Evolutionary conservation across 2,329 filamentous ascomycete genomes (phyloP), one percentile per base, ranked within the genome.

Genomic region (Aspergillaceae sp.): DNA sequence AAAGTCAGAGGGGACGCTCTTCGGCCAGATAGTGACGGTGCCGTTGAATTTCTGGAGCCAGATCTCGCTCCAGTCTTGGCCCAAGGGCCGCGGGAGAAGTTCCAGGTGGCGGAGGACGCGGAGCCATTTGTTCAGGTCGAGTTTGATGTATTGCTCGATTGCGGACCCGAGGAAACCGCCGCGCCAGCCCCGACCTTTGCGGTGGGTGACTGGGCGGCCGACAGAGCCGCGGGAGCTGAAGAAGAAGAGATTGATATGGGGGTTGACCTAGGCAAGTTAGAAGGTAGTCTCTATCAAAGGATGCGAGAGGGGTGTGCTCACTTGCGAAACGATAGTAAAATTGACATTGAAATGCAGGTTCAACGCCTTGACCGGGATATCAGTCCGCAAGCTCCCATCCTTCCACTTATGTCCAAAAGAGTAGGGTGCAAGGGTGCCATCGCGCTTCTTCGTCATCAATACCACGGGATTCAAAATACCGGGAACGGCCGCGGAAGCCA

Each of bases 321-420:
- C 66, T 59, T 83, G 79, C 5, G 77, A 81, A 43, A 85, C 92
- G 53, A 98, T 90, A 53, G 87, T 91, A 67, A 97, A 98, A 64
- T 94, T 96, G 65, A 97, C 92, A 65, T 97, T 97, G 74, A 98
- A 98, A 62, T 97, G 88, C 1, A 95, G 76, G 64, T 98, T 97
- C 43, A 98, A 76, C 1, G 90, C 86, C 67, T 91, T 92, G 60
- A 98, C 80, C 0, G 92, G 92, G 29, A 98, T 96, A 60, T 98
- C 92, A 1, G 92, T 98, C 34, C 92, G 80, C 45, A 98, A 71
- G 56, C 86, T 92, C 44, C 92, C 92, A 64, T 98, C 92, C 68
- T 98, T 98, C 92, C 92, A 98, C 70, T 97, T 97, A 73, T 97
- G 90, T 0, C 92, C 92, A 62, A 98, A 98, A 0, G 87, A 94